These are phyloP conservation scores for Solanum okadae DNA, from an alignment of 257 asterid species.

Conservation along the genomic window DNA sequence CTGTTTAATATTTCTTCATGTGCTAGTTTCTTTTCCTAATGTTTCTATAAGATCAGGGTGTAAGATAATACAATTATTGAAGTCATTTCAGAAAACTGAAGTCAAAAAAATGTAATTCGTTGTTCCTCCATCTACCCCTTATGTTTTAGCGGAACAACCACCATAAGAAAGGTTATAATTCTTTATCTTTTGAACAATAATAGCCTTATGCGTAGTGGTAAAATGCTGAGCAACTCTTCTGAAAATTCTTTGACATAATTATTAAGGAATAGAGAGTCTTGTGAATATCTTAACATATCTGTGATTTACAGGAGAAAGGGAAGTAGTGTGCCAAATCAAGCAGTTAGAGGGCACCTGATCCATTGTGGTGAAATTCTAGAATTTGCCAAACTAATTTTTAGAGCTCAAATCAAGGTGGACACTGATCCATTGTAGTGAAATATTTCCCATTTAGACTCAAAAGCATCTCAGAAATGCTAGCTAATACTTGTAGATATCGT, in stretches of 20 bases:
- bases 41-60: neutral
- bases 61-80: neutral
- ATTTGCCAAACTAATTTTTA: neutral
- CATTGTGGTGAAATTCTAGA: neutral
- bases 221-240: neutral
- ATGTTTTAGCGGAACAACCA: neutral
- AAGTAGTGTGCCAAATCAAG: neutral
- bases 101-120: neutral
- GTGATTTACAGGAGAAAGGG: neutral
- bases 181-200: neutral
- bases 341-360: too few relatives aligned
- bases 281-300: neutral
- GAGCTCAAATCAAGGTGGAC: neutral
- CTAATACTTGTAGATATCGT: neutral
- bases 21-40: neutral
- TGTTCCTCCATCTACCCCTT: neutral
- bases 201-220: neutral
- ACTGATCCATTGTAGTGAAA: neutral
- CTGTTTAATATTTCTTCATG: neutral
- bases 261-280: neutral
- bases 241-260: neutral
- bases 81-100: neutral
- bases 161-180: neutral
- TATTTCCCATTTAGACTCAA: neutral
- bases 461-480: neutral